Evolutionary conservation across 23 red algal genomes (phyloP), one percentile per base, ranked within the genome.

Genomic region (Agarophyton chilense): DNA sequence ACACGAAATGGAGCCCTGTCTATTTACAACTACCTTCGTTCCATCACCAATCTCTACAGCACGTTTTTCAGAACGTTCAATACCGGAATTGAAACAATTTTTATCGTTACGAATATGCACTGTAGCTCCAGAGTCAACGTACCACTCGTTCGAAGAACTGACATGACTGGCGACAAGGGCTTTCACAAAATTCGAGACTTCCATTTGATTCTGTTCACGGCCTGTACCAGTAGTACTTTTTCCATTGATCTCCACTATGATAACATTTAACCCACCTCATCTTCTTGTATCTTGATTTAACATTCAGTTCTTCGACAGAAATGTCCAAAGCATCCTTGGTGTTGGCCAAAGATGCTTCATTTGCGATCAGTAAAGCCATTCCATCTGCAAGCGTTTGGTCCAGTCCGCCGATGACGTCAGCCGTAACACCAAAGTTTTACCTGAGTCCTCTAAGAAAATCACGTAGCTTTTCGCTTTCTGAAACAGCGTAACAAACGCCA

Each of bases 401-500:
- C 67, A 79, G 36, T 2, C 1, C 71, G 8, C 71, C 24, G n/a
- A 89, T 89, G 2, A 77, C 85, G 66, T 68, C 61, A 26, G 72
- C 68, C 25, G 54, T 58, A 7, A 73, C 45, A 0, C 47, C 29
- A 32, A 79, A 79, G 4, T 89, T 71, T 4, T 78, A 52, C 7
- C 51, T 18, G 10, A 89, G 55, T 0, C 84, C 84, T 64, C 84
- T 43, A 0, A 89, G 21, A 8, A 80, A 28, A 0, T 70, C 84
- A 10, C 58, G 52, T 8, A 57, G 67, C 54, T 86, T 73, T 26
- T 78, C 68, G 6, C 22, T 24, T 49, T 72, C 61, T 35, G 10
- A 4, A 34, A 79, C 18, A 46, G 72, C 1, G 28, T 65, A 62
- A 3, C 47, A 70, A 43, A 89, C 36, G 0, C 44, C 44, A 40